Percentiles rank a stretch among this genome's conserved stretches.
These are phyloP conservation scores for Flammula alnicola DNA, from an alignment of 1,284 basidiomycete genomes.

Conservation along the genomic window DNA sequence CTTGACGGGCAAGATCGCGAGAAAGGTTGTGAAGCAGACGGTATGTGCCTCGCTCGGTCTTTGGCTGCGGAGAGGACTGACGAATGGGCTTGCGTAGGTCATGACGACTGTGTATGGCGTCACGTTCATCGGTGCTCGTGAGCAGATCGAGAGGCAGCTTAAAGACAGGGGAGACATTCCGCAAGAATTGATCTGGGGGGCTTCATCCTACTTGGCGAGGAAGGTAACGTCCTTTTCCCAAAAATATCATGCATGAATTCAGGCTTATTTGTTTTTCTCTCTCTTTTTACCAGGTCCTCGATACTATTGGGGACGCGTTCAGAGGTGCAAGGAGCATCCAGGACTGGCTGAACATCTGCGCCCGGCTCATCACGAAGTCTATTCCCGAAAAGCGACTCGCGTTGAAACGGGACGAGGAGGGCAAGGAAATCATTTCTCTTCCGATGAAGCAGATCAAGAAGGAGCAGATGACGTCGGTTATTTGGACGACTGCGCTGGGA, in stretches of 20 bases:
- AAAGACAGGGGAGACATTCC: conserved; percentile 78
- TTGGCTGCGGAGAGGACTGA: background rate
- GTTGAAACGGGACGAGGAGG: conserved; percentile 46
- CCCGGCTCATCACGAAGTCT: conserved; percentile 87
- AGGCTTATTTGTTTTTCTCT: too few relatives aligned
- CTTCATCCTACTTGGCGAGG: conserved; percentile 86
- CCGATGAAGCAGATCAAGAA: conserved; percentile 51
- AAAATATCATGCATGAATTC: background rate
- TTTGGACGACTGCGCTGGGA: conserved; percentile 96
- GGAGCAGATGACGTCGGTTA: conserved; percentile 95
- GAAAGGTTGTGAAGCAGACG: conserved; percentile 99
- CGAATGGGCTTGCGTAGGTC: conserved; percentile 54
- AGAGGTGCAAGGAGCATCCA: conserved; percentile 91
- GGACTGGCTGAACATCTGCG: conserved; percentile 86
- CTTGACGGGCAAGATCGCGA: conserved; percentile 81
- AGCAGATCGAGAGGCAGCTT: conserved; percentile 93
- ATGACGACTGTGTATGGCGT: conserved; percentile 99
- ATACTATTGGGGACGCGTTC: conserved; percentile 92
- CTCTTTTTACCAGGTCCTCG: conserved; percentile 67
- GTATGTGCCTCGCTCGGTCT: conserved; percentile 44
- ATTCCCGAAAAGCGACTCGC: conserved; percentile 80
- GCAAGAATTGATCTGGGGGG: conserved; percentile 73
- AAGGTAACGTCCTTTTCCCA: conserved; percentile 48
- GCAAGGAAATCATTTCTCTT: conserved; percentile 17
- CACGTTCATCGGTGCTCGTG: conserved; percentile 93